phyloP scores from a whole-genome alignment of 2,329 filamentous ascomycete species.

The Beauveria varroae region DNA sequence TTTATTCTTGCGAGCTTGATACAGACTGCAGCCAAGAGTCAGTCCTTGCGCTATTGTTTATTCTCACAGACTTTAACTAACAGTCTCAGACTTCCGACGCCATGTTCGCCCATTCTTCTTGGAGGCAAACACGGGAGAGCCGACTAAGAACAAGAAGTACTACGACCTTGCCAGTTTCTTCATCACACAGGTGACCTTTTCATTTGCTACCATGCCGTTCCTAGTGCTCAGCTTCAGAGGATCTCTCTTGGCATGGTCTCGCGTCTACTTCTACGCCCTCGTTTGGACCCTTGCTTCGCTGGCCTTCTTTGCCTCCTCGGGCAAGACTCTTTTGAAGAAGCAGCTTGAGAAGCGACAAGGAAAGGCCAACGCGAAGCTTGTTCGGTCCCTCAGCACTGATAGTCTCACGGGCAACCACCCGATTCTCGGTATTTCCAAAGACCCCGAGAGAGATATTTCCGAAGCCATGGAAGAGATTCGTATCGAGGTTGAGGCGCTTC shows the following conservation, averaged over 20 bases:
- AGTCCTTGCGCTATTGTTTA: slow-evolving; percentile 26
- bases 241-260: slow-evolving; percentile 69
- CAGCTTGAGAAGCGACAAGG: slow-evolving; percentile 51
- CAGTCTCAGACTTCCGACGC: slow-evolving; percentile 68
- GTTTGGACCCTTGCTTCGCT: slow-evolving; percentile 58
- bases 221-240: slow-evolving; percentile 67
- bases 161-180: slow-evolving; percentile 77
- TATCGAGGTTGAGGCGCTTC: slow-evolving; percentile 56
- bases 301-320: slow-evolving; percentile 73
- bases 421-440: slow-evolving; percentile 69
- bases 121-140: slow-evolving; percentile 62
- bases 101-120: slow-evolving; percentile 90
- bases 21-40: slow-evolving; percentile 91
- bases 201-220: slow-evolving; percentile 79
- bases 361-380: slow-evolving; percentile 36
- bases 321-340: slow-evolving; percentile 52
- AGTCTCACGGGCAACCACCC: slow-evolving; percentile 50
- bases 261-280: slow-evolving; percentile 83
- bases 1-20: slow-evolving; percentile 87
- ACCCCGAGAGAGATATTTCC: slow-evolving; percentile 66
- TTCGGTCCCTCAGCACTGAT: slow-evolving; percentile 49
- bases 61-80: not conserved
- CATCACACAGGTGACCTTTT: slow-evolving; percentile 73
- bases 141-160: slow-evolving; percentile 67
- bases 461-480: slow-evolving; percentile 71